Percentiles rank a stretch among this genome's conserved stretches.
phyloP scores from a whole-genome alignment of 2,329 filamentous ascomycete genomes.

The Epichloe festucae region DNA sequence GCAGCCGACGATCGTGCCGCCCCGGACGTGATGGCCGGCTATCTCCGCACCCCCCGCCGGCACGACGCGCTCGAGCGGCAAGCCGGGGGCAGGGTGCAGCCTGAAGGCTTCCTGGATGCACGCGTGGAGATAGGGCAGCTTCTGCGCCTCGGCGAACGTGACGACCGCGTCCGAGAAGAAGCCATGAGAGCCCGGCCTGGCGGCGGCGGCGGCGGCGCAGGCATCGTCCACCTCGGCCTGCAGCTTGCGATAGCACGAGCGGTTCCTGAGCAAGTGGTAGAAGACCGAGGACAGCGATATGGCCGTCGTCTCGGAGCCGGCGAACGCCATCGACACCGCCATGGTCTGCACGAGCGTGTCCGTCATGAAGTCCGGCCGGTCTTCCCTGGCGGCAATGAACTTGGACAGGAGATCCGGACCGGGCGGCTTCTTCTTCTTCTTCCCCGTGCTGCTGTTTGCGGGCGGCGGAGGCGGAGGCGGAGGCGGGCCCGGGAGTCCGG shows the following conservation, averaged over 20 bases:
- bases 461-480: too few species aligned
- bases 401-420: slow-evolving; percentile 13
- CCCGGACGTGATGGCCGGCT: slow-evolving; percentile 18
- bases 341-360: slow-evolving; percentile 57
- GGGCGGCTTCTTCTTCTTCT: slow-evolving; percentile 5
- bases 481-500: too few species aligned
- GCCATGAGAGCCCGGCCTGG: background rate
- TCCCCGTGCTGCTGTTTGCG: too few species aligned
- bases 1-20: slow-evolving; percentile 20
- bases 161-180: slow-evolving; percentile 7
- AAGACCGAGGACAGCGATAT: slow-evolving; percentile 31
- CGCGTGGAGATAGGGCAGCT: slow-evolving; percentile 39
- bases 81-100: slow-evolving; percentile 33
- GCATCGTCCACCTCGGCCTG: slow-evolving; percentile 11
- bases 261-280: slow-evolving; percentile 27
- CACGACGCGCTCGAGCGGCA: slow-evolving; percentile 34
- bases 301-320: slow-evolving; percentile 35
- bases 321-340: slow-evolving; percentile 52
- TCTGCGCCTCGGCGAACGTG: slow-evolving; percentile 27
- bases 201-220: slow-evolving; percentile 1
- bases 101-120: slow-evolving; percentile 39
- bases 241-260: slow-evolving; percentile 10
- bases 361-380: slow-evolving; percentile 59
- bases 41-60: slow-evolving; percentile 30
- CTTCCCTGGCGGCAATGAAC: slow-evolving; percentile 30